Evolutionary conservation across 768 basidiomycete species (phyloP), one percentile per base, ranked within the genome.

Genomic region (Tylopilus subfusipes): DNA sequence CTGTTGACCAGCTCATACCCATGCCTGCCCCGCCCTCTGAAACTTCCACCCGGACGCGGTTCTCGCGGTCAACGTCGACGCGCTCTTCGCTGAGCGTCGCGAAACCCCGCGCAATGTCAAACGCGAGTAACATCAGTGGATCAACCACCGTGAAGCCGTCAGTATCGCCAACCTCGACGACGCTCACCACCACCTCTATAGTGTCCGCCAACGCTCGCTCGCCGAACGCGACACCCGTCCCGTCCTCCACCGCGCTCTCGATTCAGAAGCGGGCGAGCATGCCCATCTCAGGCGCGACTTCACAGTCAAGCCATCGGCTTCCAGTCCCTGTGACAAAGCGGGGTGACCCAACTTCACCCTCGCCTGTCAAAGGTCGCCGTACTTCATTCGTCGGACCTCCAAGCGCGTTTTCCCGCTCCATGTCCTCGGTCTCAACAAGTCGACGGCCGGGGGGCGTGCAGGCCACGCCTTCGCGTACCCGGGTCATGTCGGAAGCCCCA

Each of bases 61-160:
- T 52, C 36, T 71, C 82, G 43, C 73, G 79, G 12, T 73, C 76
- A 16, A 72, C 71, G 34, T 69, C 68, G 4, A 67, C 74, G 36
- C 72, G 77, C 52, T 78, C 79, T 48, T 78, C 78, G 33, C 61
- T 74, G 53, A 73, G 72, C 49, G 62, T 72, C 50, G 70, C 74
- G 10, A 85, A 85, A 68, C 77, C 83, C 22, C 75, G 82, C 21
- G 73, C 80, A 14, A 71, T 75, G 55, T 85, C 82, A 18, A 80
- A 73, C 58, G 79, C 78, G 40, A 79, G 78, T 52, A 66, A 72
- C 50, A 59, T 69, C 50, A 82, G 81, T 58, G 79, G 76, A 6
- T 76, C 73, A 62, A 79, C 78, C 5, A 84, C 82, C 11, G 71
- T 83, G 48, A 78, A 74, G 30, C 68, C 73, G 5, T 65, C 59